phyloP scores from a whole-genome alignment of 2,329 filamentous ascomycete genomes.

The Fusarium irregulare region DNA sequence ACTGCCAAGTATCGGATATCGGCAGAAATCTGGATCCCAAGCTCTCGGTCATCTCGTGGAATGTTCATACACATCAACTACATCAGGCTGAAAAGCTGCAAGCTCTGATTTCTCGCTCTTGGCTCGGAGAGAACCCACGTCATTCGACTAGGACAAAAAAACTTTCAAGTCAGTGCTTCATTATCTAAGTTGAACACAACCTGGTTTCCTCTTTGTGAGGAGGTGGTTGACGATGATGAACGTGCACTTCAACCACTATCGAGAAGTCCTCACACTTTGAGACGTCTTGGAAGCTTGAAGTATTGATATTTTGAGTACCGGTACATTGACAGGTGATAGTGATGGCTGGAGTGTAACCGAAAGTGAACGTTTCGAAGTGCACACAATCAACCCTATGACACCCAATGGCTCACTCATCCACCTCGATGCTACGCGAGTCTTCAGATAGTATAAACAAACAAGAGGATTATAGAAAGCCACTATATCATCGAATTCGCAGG shows the following conservation, averaged over 20 bases:
- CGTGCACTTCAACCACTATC: slow-evolving; percentile 53
- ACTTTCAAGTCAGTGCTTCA: slow-evolving; percentile 38
- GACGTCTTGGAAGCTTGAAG: slow-evolving; percentile 42
- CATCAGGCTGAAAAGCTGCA: slow-evolving; percentile 35
- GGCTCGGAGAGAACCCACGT: slow-evolving; percentile 4
- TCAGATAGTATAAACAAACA: background rate
- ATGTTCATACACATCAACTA: slow-evolving; percentile 44
- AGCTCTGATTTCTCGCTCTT: slow-evolving; percentile 47
- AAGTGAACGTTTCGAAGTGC: background rate
- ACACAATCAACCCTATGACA: background rate
- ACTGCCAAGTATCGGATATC: slow-evolving; percentile 33
- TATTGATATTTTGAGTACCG: slow-evolving; percentile 36
- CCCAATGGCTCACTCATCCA: background rate
- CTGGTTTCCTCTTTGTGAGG: slow-evolving; percentile 24
- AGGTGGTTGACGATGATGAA: slow-evolving; percentile 50
- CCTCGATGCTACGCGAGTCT: background rate
- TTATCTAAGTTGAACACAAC: slow-evolving; percentile 47
- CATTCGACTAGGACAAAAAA: slow-evolving; percentile 12
- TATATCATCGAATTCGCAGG: background rate
- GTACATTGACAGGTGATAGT: background rate
- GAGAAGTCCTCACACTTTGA: slow-evolving; percentile 37
- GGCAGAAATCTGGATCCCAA: slow-evolving; percentile 29
- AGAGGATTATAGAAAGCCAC: background rate
- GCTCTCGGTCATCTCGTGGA: slow-evolving; percentile 49
- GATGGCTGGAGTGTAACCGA: background rate